phyloP scores from a whole-genome alignment of 331 rosid genomes.

The Malus hybrid region DNA sequence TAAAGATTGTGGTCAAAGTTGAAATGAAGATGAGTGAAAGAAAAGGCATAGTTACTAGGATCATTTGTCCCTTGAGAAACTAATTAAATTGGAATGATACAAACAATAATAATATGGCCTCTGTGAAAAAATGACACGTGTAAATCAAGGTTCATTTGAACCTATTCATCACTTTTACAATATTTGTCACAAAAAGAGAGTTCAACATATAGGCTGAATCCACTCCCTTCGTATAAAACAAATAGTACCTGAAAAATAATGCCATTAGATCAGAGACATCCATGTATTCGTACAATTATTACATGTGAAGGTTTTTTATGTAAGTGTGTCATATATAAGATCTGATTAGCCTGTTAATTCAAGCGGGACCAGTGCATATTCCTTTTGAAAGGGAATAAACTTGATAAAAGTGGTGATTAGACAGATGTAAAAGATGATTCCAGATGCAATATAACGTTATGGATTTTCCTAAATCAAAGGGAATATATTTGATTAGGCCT shows the following conservation, averaged over 20 bases:
- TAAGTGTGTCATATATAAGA: background rate
- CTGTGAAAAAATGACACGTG: no score
- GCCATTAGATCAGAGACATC: background rate
- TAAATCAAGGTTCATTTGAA: background rate
- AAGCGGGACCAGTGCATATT: constrained; percentile 28
- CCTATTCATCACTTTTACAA: background rate
- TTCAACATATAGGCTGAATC: background rate
- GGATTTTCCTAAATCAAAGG: constrained; percentile 15
- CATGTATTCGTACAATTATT: background rate
- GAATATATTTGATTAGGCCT: constrained; percentile 39
- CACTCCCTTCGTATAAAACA: background rate
- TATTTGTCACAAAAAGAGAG: background rate
- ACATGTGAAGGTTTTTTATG: background rate
- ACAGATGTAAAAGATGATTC: constrained; percentile 14
- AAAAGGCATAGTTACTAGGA: background rate
- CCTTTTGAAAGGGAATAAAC: background rate
- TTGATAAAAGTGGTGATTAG: background rate
- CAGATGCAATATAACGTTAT: background rate
- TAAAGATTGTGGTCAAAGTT: background rate
- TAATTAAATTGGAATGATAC: no score
- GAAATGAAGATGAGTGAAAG: background rate
- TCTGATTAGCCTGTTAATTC: background rate
- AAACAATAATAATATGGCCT: no score
- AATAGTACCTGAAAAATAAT: background rate
- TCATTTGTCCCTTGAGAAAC: no score